Evolutionary conservation across 257 asterid genomes (phyloP).

Genomic region (Nicotiana knightiana): DNA sequence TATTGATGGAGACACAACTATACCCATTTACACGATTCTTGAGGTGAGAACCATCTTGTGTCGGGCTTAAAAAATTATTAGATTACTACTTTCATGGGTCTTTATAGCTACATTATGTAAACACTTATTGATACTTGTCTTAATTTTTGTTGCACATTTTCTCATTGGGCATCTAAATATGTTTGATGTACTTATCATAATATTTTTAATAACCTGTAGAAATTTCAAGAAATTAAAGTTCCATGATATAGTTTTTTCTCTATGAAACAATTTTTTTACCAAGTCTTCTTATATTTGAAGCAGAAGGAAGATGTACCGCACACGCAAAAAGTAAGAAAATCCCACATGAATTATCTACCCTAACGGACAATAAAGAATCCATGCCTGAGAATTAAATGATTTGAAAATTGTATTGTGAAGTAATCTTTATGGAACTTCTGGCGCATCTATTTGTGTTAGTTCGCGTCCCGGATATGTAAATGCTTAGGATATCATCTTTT

Average conservation of each 20-base stretch:
- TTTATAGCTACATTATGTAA: background rate
- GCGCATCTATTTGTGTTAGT: background rate
- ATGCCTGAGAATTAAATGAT: background rate
- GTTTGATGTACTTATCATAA: background rate
- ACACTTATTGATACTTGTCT: background rate
- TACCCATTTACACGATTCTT: conserved; percentile 79
- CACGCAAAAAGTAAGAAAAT: background rate
- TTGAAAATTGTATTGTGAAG: background rate
- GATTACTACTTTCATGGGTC: background rate
- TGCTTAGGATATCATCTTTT: background rate
- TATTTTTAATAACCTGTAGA: background rate
- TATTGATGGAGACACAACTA: conserved; percentile 76
- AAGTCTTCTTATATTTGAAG: background rate
- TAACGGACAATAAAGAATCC: background rate
- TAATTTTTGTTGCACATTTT: background rate
- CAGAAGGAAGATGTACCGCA: background rate
- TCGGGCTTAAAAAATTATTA: background rate
- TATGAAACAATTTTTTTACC: background rate
- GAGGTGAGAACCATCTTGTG: conserved; percentile 49
- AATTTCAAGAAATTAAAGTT: background rate
- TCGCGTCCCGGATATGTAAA: background rate
- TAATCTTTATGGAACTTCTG: background rate
- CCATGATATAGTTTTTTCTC: background rate
- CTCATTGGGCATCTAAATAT: background rate
- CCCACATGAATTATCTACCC: background rate